A percentile compares a stretch with the other conserved stretches of the same genome.
Evolutionary conservation across 106 monocot species (phyloP).

Genomic region (Phalaenopsis aphrodite): DNA sequence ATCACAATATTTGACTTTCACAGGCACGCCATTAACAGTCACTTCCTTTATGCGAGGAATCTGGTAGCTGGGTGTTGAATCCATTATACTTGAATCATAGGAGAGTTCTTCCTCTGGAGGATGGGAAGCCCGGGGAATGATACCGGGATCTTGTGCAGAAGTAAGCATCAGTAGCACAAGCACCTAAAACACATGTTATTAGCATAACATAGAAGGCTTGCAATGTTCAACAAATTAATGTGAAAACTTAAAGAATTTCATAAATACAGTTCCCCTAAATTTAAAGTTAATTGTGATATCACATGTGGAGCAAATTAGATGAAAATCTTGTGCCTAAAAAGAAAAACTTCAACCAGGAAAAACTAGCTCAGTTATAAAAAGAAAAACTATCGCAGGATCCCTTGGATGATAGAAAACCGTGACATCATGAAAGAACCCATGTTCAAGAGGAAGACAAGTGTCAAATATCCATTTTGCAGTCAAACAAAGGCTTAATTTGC

Average conservation of each 20-base stretch:
- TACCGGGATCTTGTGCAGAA: slow-evolving; percentile 82
- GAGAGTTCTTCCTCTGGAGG: slow-evolving; percentile 86
- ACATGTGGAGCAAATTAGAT: not conserved
- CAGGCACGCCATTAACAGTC: slow-evolving; percentile 18
- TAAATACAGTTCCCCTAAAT: not conserved
- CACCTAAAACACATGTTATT: slow-evolving; percentile 29
- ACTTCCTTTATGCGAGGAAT: slow-evolving; percentile 28
- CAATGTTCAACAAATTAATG: not conserved
- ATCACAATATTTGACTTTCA: slow-evolving; percentile 30
- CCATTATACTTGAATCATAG: slow-evolving; percentile 22
- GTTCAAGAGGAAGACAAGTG: too few relatives aligned
- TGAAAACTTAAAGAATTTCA: not conserved
- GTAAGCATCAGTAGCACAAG: slow-evolving; percentile 61
- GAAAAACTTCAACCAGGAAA: not conserved
- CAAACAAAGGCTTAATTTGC: too few relatives aligned
- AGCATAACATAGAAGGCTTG: not conserved
- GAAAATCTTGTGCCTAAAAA: not conserved
- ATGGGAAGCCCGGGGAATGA: slow-evolving; percentile 74
- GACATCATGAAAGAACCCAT: too few relatives aligned
- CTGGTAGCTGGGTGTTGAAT: slow-evolving; percentile 38
- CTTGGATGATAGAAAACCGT: not conserved
- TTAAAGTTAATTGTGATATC: not conserved
- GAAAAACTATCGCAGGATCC: not conserved
- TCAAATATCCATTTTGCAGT: too few relatives aligned
- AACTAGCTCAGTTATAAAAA: not conserved